Evolutionary conservation across 2,329 filamentous ascomycete genomes (phyloP).

Genomic region (Penicillium janthinellum): DNA sequence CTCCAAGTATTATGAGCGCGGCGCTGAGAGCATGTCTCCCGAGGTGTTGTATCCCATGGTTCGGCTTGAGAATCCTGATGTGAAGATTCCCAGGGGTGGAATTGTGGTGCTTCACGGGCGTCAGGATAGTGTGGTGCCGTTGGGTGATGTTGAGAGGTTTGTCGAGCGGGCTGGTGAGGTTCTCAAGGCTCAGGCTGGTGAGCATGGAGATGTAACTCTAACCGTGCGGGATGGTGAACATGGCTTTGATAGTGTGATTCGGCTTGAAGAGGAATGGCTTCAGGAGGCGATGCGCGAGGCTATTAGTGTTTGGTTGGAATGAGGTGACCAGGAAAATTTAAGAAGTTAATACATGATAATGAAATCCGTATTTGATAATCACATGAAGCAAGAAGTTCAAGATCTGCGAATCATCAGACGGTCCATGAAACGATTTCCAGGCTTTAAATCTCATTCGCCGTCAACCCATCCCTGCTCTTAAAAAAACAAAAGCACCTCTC

Average conservation of each 20-base stretch:
- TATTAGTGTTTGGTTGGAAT: constrained; percentile 32
- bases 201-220: constrained; percentile 24
- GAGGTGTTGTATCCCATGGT: constrained; percentile 32
- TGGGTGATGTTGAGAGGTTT: constrained; percentile 32
- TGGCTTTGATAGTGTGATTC: constrained; percentile 37
- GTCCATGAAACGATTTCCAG: too few species aligned
- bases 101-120: constrained; percentile 39
- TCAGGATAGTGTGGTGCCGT: constrained; percentile 36
- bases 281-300: constrained; percentile 27
- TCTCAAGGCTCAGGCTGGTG: background rate
- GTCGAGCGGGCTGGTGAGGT: constrained; percentile 21
- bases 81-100: constrained; percentile 32
- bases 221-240: constrained; percentile 37
- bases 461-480: too few species aligned
- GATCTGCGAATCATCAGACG: too few species aligned
- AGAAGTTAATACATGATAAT: background rate
- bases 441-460: too few species aligned
- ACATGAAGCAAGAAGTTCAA: too few species aligned
- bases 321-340: background rate
- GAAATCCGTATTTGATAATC: background rate
- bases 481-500: too few species aligned
- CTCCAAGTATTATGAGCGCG: constrained; percentile 22
- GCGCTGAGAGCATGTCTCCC: constrained; percentile 12
- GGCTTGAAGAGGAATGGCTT: constrained; percentile 33
- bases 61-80: constrained; percentile 29